Evolutionary conservation across 2,329 filamentous ascomycete species (phyloP).

Genomic region (Talaromyces marneffei): DNA sequence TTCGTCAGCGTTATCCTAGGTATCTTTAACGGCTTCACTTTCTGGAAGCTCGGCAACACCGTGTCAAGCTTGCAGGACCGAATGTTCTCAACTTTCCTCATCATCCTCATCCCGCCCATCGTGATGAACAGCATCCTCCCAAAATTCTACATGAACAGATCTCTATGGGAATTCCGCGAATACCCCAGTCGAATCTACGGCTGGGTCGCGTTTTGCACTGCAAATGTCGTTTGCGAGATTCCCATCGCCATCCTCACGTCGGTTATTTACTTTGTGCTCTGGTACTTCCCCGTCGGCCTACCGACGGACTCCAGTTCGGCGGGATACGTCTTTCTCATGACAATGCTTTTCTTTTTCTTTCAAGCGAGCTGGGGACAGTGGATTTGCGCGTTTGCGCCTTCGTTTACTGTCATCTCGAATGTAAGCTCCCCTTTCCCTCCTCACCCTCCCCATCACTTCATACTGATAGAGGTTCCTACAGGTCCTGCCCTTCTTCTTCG

Average conservation of each 20-base stretch:
- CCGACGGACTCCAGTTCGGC: constrained; percentile 59
- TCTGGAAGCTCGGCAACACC: constrained; percentile 61
- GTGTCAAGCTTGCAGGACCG: constrained; percentile 68
- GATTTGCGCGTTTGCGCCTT: constrained; percentile 76
- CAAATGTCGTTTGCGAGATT: constrained; percentile 67
- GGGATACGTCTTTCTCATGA: constrained; percentile 75
- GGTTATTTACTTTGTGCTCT: constrained; percentile 65
- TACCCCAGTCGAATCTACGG: constrained; percentile 69
- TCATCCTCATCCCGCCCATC: constrained; percentile 62
- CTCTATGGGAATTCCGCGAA: constrained; percentile 68
- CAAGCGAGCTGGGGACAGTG: constrained; percentile 72
- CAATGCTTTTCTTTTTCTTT: constrained; percentile 71
- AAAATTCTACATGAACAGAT: constrained; percentile 70
- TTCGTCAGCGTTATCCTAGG: constrained; percentile 66
- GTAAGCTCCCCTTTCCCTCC: constrained; percentile 15
- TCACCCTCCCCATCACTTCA: too few species aligned
- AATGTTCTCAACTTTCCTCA: constrained; percentile 67
- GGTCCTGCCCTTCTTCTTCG: constrained; percentile 72
- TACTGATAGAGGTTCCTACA: constrained; percentile 19
- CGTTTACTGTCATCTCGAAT: constrained; percentile 72
- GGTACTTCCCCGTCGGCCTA: constrained; percentile 71
- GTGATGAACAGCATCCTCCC: constrained; percentile 68
- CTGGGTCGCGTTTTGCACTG: constrained; percentile 70
- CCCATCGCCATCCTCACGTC: constrained; percentile 60
- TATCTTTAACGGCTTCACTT: constrained; percentile 75